Percentiles rank a stretch among this genome's conserved stretches.
phyloP scores from a whole-genome alignment of 169 alveolate genomes.

The Eimeria sp. region DNA sequence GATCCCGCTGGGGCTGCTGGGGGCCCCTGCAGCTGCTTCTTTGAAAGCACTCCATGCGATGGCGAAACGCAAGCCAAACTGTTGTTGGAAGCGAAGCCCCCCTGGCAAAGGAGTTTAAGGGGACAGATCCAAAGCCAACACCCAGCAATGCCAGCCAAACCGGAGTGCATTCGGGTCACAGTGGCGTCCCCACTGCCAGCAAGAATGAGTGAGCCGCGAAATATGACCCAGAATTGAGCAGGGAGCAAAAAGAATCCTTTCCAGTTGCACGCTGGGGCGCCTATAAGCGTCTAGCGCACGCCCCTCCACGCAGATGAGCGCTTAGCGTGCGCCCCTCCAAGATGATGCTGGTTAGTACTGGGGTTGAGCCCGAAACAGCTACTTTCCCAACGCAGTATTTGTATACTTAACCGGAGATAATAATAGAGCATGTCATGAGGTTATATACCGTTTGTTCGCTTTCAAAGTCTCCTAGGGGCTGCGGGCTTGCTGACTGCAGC shows the following conservation, averaged over 20 bases:
- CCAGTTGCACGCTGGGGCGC: neutral
- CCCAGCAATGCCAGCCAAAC: neutral
- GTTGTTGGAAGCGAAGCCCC: slow-evolving; percentile 32
- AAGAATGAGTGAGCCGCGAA: neutral
- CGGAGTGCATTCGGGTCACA: slow-evolving; percentile 27
- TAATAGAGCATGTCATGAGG: neutral
- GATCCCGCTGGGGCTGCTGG: slow-evolving; percentile 79
- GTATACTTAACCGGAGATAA: neutral
- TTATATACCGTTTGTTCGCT: neutral
- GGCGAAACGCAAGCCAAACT: slow-evolving; percentile 8
- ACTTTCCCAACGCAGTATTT: neutral
- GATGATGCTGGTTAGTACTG: slow-evolving; percentile 42
- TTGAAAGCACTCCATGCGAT: slow-evolving; percentile 76
- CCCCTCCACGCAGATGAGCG: slow-evolving; percentile 39
- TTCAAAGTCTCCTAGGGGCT: slow-evolving; percentile 1
- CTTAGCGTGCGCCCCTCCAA: slow-evolving; percentile 47
- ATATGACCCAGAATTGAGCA: neutral
- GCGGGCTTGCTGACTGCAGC: slow-evolving; percentile 46
- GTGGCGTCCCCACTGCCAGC: neutral
- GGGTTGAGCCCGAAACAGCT: neutral
- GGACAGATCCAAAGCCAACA: neutral
- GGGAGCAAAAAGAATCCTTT: neutral
- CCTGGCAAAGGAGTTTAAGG: neutral
- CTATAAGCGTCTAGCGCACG: slow-evolving; percentile 12
- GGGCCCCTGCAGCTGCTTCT: slow-evolving; percentile 71